Percentiles rank a stretch among this genome's conserved stretches.
Conservation (phyloP, 805 yeast genomes). For the Barnettozyma californica region DNA sequence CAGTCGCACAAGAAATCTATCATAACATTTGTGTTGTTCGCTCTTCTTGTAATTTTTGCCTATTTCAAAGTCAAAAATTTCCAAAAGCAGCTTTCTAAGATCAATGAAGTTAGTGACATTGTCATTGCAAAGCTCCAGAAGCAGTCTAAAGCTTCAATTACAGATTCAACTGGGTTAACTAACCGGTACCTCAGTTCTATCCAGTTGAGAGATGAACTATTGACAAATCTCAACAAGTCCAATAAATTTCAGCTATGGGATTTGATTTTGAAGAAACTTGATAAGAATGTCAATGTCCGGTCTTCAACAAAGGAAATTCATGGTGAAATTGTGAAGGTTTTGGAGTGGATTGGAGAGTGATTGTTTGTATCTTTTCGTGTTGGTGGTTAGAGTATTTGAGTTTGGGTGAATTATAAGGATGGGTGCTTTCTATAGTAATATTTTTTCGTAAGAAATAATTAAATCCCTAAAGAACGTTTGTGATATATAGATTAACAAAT, state of each 20-base stretch:
- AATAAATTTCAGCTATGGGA: conserved; percentile 53
- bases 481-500: not conserved
- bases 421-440: too few relatives aligned
- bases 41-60: conserved; percentile 15
- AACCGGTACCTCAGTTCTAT: conserved; percentile 56
- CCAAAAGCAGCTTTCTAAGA: conserved; percentile 34
- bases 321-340: conserved; percentile 83
- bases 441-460: too few relatives aligned
- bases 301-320: conserved; percentile 62
- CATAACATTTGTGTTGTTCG: conserved; percentile 11
- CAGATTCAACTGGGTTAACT: conserved; percentile 31
- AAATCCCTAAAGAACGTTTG: not conserved
- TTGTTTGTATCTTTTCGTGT: not conserved
- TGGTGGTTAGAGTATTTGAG: not conserved
- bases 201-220: conserved; percentile 63
- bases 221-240: conserved; percentile 29
- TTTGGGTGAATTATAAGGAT: too few relatives aligned
- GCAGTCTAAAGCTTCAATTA: conserved; percentile 34
- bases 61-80: conserved; percentile 34
- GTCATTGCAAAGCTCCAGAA: conserved; percentile 46
- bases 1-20: conserved; percentile 22
- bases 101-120: conserved; percentile 41
- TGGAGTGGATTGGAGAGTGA: conserved; percentile 71
- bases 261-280: conserved; percentile 47
- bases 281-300: conserved; percentile 60